Percentiles rank a stretch among this genome's conserved stretches.
These are phyloP conservation scores for Paxillus involutus DNA, from an alignment of 768 basidiomycete species.

Conservation along the genomic window DNA sequence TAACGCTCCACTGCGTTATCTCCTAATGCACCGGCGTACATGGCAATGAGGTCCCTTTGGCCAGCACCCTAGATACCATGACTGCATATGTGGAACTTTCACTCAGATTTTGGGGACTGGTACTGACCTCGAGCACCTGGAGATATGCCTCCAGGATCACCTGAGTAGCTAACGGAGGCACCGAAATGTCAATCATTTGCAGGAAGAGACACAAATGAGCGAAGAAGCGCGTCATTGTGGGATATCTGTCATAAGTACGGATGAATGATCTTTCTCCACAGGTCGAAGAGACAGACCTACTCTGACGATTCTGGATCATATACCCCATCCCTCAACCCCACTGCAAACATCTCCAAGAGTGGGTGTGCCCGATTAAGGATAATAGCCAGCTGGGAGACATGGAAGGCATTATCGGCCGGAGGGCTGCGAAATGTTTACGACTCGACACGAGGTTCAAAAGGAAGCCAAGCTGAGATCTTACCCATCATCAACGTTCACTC, in stretches of 20 bases:
- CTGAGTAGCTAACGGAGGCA: constrained; percentile 76
- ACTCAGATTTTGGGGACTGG: neutral
- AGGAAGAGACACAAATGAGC: constrained; percentile 90
- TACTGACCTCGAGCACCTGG: constrained; percentile 74
- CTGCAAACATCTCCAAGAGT: constrained; percentile 69
- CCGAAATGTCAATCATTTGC: constrained; percentile 72
- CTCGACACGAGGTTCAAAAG: constrained; percentile 2
- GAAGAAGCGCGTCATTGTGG: constrained; percentile 83
- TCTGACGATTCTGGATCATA: constrained; percentile 52
- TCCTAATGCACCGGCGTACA: constrained; percentile 90
- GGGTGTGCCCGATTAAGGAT: constrained; percentile 68
- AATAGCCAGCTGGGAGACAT: constrained; percentile 78
- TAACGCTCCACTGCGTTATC: constrained; percentile 92
- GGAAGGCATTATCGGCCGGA: constrained; percentile 72
- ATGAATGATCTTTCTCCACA: neutral
- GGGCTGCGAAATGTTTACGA: constrained; percentile 36
- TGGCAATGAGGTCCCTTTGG: constrained; percentile 83
- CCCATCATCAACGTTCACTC: constrained; percentile 65
- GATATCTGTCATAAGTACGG: constrained; percentile 50
- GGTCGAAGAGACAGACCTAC: constrained; percentile 39
- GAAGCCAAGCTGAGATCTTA: constrained; percentile 28
- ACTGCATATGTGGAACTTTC: neutral
- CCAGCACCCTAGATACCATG: constrained; percentile 55
- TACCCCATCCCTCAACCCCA: constrained; percentile 50
- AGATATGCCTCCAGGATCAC: constrained; percentile 87